Base-by-base conservation (phyloP, 805 yeast species). In the Candida glaebosa region DNA sequence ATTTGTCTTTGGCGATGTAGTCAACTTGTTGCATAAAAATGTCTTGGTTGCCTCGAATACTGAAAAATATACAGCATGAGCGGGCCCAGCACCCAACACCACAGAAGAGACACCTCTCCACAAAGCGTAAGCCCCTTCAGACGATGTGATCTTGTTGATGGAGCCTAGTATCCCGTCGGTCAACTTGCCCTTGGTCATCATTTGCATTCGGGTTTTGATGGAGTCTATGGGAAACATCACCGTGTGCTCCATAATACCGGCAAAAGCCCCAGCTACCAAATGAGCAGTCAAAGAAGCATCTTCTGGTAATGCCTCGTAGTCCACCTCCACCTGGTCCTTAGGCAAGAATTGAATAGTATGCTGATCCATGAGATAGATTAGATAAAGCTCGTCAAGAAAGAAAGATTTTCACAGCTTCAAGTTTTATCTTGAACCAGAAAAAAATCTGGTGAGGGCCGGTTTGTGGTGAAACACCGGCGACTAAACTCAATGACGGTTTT, bases 161-260 rank as follows among this genome's bases (percentile, higher is more conserved):
- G 93, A 81, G 34, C 76, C 71, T 19, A 87, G 68, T 32, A 91
- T 75, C 16, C 81, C 74, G 45, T 48, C 40, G 31, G 56, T 22
- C 31, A 43, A 28, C 57, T 34, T 41, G 50, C 45, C 39, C 53
- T 49, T 30, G 52, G 25, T 16, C 46, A 38, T 49, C 40, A 83
- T 80, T 61, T 91, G 99, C 91, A 91, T 87, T 57, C 99, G 73
- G 4, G 98, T 93, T 69, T 91, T 91, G 52, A 91, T 77, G n/a
- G 95, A 91, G 61, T 91, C 99, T 31, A 91, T 81, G 2, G 99
- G 99, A 60, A 82, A 91, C 96, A 91, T 88, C 34, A 91, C 88
- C 1, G 96, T 82, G 64, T 91, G 99, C 61, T 91, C 99, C 97
- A 91, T 87, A 42, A 93, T 87, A 19, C 99, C 99, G n/a, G 99